Evolutionary conservation across 169 alveolate species (phyloP).

Genomic region (Miamiensis avidus): DNA sequence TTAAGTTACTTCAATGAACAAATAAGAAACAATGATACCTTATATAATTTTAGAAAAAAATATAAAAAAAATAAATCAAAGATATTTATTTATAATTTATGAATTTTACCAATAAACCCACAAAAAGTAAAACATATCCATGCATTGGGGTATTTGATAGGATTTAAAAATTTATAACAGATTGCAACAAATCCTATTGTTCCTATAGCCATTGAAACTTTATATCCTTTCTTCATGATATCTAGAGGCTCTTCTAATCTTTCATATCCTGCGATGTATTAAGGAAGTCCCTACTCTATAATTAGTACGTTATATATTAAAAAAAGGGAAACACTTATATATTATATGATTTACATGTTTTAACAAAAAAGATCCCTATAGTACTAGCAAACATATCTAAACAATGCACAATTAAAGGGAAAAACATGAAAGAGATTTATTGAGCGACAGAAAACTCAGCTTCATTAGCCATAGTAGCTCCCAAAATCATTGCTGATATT

Average conservation of each 20-base stretch:
- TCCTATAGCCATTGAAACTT: slow-evolving; percentile 69
- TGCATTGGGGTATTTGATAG: slow-evolving; percentile 48
- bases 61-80: no score
- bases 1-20: slow-evolving; percentile 85
- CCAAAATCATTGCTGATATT: slow-evolving; percentile 88
- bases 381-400: slow-evolving; percentile 81
- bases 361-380: slow-evolving; percentile 70
- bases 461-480: slow-evolving; percentile 83
- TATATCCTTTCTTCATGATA: slow-evolving; percentile 75
- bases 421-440: slow-evolving; percentile 78
- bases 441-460: slow-evolving; percentile 52
- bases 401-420: slow-evolving; percentile 88
- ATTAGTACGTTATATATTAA: no score
- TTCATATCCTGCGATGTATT: slow-evolving; percentile 38
- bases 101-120: slow-evolving; percentile 74
- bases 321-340: no score
- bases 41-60: no score
- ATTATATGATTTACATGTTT: no score
- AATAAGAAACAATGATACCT: slow-evolving; percentile 84
- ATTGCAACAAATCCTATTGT: slow-evolving; percentile 70
- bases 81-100: no score
- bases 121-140: slow-evolving; percentile 70
- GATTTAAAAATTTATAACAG: slow-evolving; percentile 64
- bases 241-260: slow-evolving; percentile 68
- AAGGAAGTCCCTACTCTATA: slow-evolving; percentile 69